Percentiles rank a stretch among this genome's conserved stretches.
Conservation (phyloP, 257 asterid species). For the Solanum ahanhuiri region DNA sequence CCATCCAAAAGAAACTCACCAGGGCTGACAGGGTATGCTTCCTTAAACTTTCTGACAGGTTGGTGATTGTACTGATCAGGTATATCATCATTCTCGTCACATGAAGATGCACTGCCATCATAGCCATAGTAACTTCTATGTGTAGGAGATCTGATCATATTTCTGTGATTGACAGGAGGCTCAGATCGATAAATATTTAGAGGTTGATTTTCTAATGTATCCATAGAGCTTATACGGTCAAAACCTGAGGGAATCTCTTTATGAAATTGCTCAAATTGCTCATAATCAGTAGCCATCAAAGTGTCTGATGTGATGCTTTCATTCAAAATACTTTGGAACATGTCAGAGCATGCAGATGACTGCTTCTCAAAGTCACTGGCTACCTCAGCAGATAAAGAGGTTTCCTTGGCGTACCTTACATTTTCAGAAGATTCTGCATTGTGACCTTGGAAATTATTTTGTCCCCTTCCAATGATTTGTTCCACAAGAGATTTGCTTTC, state of each 20-base stretch:
- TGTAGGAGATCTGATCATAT: slow-evolving; percentile 25
- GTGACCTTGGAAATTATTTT: slow-evolving; percentile 9
- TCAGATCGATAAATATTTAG: slow-evolving; percentile 14
- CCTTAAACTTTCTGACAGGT: slow-evolving; percentile 19
- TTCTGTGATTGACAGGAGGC: slow-evolving; percentile 6
- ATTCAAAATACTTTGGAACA: slow-evolving; percentile 13
- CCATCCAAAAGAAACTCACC: slow-evolving; percentile 13
- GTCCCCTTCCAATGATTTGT: slow-evolving; percentile 12
- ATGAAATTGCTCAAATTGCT: slow-evolving; percentile 16
- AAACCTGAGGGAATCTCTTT: slow-evolving; percentile 14
- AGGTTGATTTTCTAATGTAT: slow-evolving; percentile 24
- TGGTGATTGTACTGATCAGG: slow-evolving; percentile 15
- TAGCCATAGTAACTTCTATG: slow-evolving; percentile 34
- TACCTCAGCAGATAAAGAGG: slow-evolving; percentile 6
- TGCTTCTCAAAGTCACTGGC: slow-evolving; percentile 10
- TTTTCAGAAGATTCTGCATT: slow-evolving; percentile 10
- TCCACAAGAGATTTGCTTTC: neutral
- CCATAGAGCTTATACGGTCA: slow-evolving; percentile 29
- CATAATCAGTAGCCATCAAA: slow-evolving; percentile 26
- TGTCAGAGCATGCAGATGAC: slow-evolving; percentile 9
- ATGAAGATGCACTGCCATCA: slow-evolving; percentile 67
- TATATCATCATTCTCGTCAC: slow-evolving; percentile 42
- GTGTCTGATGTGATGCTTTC: slow-evolving; percentile 22
- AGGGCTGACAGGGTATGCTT: slow-evolving; percentile 5
- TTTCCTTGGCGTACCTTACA: neutral